Base-by-base conservation (phyloP, 1,139 yeast genomes). In the Yamadazyma triangularis region DNA sequence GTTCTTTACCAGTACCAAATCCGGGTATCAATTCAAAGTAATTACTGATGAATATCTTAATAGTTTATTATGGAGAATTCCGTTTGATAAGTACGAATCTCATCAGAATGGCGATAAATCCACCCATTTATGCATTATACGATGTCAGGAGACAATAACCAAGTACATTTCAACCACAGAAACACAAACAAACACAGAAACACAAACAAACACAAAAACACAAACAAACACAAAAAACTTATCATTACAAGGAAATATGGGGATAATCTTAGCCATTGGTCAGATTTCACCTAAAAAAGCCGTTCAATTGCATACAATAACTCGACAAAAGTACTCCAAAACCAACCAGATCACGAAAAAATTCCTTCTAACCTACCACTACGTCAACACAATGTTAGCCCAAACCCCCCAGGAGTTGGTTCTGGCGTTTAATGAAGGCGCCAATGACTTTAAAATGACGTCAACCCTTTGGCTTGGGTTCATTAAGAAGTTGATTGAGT, bases 381-480 rank as follows among this genome's bases (percentile, higher is more conserved):
- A 55, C 15, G 53, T 58, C 4, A 50, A 50, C 29, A 36, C 64
- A 2, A 45, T 46, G 28, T 43, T 63, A 10, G 40, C 68, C 4
- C 31, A 39, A 11, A 41, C 61, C 0, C 64, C 71, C 1, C 65
- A 63, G 24, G 59, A 58, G 11, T 45, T 67, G 4, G 36, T 63
- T 12, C 48, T 48, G 12, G 41, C 41, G 8, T 67, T 67, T 43
- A 61, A 64, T 38, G 39, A 39, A 4, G 56, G 58, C 3, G 50
- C 59, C 4, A 38, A 40, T 6, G 40, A 41, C 8, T 47, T 49
- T 32, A 47, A 52, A 0, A 44, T 48, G 19, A 55, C 60, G 2
- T 47, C 68, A 2, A 40, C 47, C 2, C 26, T 64, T 10, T 68
- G 74, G 74, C 39, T 61, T 4, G 51, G 54, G 7, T 60, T 68